Percentiles rank a stretch among this genome's conserved stretches.
Evolutionary conservation across 2,329 filamentous ascomycete genomes (phyloP).

Genomic region (Lachnellula willkommii): DNA sequence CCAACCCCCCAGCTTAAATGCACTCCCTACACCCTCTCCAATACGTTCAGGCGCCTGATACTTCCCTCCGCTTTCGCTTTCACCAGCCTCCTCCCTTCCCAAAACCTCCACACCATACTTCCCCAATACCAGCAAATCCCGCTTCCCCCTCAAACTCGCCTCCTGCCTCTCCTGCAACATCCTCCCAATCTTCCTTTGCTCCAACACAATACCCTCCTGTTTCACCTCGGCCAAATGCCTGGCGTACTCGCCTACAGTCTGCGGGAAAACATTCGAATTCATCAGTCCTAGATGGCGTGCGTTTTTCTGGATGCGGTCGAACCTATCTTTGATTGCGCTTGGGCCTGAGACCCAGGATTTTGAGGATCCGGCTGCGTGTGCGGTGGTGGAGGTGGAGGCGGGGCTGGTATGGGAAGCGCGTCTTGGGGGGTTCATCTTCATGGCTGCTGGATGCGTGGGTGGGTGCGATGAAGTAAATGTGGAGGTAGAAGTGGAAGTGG

Average conservation of each 20-base stretch:
- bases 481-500: too few species aligned
- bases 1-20: neutral
- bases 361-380: neutral
- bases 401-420: neutral
- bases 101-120: neutral
- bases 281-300: constrained; percentile 4
- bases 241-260: neutral
- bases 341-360: constrained; percentile 2
- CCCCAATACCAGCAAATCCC: neutral
- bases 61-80: neutral
- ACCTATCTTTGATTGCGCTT: neutral
- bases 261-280: constrained; percentile 5
- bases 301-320: constrained; percentile 10
- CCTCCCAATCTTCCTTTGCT: neutral
- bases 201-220: neutral
- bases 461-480: too few species aligned
- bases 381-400: neutral
- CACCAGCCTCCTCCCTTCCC: neutral
- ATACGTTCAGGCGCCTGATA: neutral
- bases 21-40: neutral
- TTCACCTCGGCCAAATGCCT: neutral
- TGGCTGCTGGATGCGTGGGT: neutral
- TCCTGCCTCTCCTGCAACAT: neutral
- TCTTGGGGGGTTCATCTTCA: neutral
- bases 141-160: neutral